Percentiles rank a stretch among this genome's conserved stretches.
phyloP scores from a whole-genome alignment of 805 yeast species.

The Kodamaea sagamina region DNA sequence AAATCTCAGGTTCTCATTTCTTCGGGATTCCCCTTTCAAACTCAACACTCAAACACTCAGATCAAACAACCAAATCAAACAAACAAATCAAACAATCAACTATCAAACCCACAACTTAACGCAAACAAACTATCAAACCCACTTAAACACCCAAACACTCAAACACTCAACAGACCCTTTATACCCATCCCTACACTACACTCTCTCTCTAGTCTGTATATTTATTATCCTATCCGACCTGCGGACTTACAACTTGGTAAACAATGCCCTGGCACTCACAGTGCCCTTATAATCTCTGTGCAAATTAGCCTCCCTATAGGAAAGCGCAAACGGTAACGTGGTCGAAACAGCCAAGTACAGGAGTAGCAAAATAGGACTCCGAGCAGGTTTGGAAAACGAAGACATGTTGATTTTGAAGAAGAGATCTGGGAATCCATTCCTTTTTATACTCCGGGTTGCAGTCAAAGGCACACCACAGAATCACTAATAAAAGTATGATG shows the following conservation, averaged over 20 bases:
- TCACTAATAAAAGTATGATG: slow-evolving; percentile 1
- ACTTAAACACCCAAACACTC: too few species aligned
- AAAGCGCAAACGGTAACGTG: slow-evolving; percentile 41
- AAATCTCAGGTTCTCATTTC: too few species aligned
- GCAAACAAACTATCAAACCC: too few species aligned
- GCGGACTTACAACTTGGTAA: slow-evolving; percentile 8
- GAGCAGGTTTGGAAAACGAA: slow-evolving; percentile 11
- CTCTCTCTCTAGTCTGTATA: too few species aligned
- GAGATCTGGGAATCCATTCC: not conserved
- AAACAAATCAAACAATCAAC: too few species aligned
- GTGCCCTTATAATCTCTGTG: slow-evolving; percentile 33
- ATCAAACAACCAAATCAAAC: too few species aligned
- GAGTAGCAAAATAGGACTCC: slow-evolving; percentile 32
- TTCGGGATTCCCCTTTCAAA: too few species aligned
- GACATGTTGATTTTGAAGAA: slow-evolving; percentile 5
- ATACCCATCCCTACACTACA: too few species aligned
- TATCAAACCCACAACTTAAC: too few species aligned
- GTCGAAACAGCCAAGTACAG: slow-evolving; percentile 42
- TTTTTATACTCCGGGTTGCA: slow-evolving; percentile 5
- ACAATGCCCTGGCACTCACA: slow-evolving; percentile 28
- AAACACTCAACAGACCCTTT: too few species aligned
- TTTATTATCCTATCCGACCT: not conserved
- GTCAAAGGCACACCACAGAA: not conserved
- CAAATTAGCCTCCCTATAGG: slow-evolving; percentile 38
- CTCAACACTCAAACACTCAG: too few species aligned